phyloP scores from a whole-genome alignment of 257 asterid species.

The Coffea eugenioides region DNA sequence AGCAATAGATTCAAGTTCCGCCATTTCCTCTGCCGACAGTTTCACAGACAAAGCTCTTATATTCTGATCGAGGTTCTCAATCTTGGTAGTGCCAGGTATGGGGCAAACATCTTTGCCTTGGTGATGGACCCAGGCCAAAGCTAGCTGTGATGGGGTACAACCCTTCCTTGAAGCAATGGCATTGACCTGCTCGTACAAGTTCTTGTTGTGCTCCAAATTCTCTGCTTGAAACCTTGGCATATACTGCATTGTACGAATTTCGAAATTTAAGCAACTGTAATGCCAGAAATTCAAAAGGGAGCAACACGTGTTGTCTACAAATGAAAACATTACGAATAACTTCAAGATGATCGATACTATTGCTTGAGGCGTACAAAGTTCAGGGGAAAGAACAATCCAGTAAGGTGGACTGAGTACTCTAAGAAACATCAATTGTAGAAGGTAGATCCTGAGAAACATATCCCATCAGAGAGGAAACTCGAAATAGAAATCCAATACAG shows the following conservation, averaged over 20 bases:
- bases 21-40: slow-evolving; percentile 30
- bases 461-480: too few species aligned
- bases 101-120: slow-evolving; percentile 55
- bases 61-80: slow-evolving; percentile 36
- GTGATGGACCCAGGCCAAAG: slow-evolving; percentile 60
- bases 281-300: neutral
- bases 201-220: slow-evolving; percentile 41
- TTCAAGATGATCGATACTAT: too few species aligned
- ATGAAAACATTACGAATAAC: too few species aligned
- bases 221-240: slow-evolving; percentile 43
- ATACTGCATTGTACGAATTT: slow-evolving; percentile 18
- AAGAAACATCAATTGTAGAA: too few species aligned
- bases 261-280: neutral
- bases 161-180: slow-evolving; percentile 40
- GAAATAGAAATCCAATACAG: too few species aligned
- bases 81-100: slow-evolving; percentile 49
- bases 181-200: slow-evolving; percentile 29
- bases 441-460: too few species aligned
- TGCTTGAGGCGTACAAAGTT: too few species aligned
- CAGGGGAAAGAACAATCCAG: too few species aligned
- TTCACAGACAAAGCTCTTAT: slow-evolving; percentile 35
- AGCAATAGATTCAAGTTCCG: slow-evolving; percentile 38
- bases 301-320: too few species aligned
- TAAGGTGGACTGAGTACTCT: too few species aligned
- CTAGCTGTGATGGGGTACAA: slow-evolving; percentile 49